Percentiles rank a stretch among this genome's conserved stretches.
phyloP scores from a whole-genome alignment of 2,329 filamentous ascomycete genomes.

The Ophiostoma australiae region DNA sequence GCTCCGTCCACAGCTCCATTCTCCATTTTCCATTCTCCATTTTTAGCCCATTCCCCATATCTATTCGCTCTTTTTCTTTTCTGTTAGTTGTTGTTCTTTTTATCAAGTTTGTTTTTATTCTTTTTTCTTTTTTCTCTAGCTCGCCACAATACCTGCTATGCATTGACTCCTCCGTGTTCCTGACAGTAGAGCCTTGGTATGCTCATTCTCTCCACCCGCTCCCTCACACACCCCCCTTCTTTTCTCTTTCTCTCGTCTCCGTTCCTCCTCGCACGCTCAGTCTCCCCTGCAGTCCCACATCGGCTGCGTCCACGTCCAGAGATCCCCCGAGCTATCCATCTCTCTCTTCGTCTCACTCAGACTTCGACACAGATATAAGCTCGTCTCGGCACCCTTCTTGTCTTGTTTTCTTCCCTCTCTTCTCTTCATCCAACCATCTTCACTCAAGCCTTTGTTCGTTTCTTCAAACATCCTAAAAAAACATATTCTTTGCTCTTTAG shows the following conservation, averaged over 20 bases:
- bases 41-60: too few relatives aligned
- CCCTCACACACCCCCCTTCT: not conserved
- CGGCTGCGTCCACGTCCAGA: conserved; percentile 4
- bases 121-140: not conserved
- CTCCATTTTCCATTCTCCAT: not conserved
- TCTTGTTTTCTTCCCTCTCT: not conserved
- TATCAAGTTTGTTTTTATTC: too few relatives aligned
- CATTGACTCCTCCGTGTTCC: conserved; percentile 4
- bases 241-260: not conserved
- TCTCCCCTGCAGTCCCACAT: conserved; percentile 11
- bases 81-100: too few relatives aligned
- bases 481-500: not conserved
- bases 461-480: not conserved
- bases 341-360: not conserved
- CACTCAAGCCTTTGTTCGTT: conserved; percentile 3
- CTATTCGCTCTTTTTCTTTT: not conserved
- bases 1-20: conserved; percentile 9
- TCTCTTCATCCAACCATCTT: conserved; percentile 3
- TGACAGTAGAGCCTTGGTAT: conserved; percentile 5
- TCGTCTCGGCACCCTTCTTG: conserved; percentile 10
- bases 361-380: not conserved
- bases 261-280: not conserved
- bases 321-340: not conserved
- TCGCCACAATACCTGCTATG: not conserved
- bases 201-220: conserved; percentile 5